Base-by-base conservation (phyloP, 2,329 filamentous ascomycete genomes). In the Scolecobasidium constrictum region DNA sequence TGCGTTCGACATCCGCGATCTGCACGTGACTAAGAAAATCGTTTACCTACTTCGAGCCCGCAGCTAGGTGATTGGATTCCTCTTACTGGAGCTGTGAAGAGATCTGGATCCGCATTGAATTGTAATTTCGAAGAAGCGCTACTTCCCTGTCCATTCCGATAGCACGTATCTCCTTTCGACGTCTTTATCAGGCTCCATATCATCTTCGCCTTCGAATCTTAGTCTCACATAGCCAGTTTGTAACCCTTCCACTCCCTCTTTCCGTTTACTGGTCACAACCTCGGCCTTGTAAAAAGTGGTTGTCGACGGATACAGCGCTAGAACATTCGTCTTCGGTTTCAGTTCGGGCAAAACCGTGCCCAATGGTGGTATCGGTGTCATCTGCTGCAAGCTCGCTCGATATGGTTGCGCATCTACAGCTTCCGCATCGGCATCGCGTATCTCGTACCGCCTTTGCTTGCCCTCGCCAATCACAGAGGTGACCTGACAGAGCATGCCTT, bases 231-330 rank as follows among this genome's bases (percentile, higher is more conserved):
- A 6, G 48, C 51, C 34, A 53, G 48, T 33, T 36, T 12, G 43
- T 20, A 5, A 47, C 16, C 15, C 40, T 39, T 17, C 45, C 39
- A 45, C 31, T 5, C 41, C 52, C 47, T 46, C 51, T 48, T 44
- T 57, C 46, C 51, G 56, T 64, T 67, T 69, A 5, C 53, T 51
- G 6, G 59, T 58, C 7, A 62, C 64, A 4, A 71, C 67, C 48
- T 71, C 67, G 1, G 68, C 68, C 48, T 68, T 68, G 51, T 72
- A 72, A 48, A 72, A 72, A 2, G 68, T 72, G n/a, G 68, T 71
- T 5, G 68, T 72, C 16, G 65, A 63, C 1, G 68, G 68, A 47
- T 72, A 72, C 42, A 71, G 58, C 21, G 68, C 68, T 4, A 72
- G 54, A 1, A 72, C 68, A n/a, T 63, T 55, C 46, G 57, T 62